Percentiles rank a stretch among this genome's conserved stretches.
Conservation (phyloP, 441 rosid species). For the Monsonia emarginata region DNA sequence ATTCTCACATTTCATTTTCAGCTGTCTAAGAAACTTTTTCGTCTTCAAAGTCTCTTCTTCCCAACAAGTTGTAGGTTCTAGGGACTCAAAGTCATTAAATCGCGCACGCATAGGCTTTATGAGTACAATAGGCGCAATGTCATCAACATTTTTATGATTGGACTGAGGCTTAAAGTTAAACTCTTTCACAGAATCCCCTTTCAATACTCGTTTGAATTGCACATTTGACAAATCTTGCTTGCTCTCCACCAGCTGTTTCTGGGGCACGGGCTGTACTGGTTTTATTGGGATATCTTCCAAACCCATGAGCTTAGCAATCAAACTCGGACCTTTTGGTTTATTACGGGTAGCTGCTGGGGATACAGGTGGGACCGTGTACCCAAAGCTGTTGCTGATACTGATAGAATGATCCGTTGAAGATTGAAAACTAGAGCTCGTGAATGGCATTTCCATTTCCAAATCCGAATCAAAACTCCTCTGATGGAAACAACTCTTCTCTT, state of each 20-base stretch:
- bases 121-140: slow-evolving; percentile 48
- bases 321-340: slow-evolving; percentile 34
- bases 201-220: slow-evolving; percentile 36
- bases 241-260: no score
- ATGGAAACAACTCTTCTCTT: slow-evolving; percentile 20
- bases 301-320: slow-evolving; percentile 94
- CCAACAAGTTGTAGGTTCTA: slow-evolving; percentile 12
- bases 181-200: slow-evolving; percentile 27
- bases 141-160: slow-evolving; percentile 20
- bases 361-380: slow-evolving; percentile 28
- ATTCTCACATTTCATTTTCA: slow-evolving; percentile 28
- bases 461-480: slow-evolving; percentile 27
- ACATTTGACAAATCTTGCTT: slow-evolving; percentile 18
- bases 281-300: slow-evolving; percentile 49
- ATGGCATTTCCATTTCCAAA: slow-evolving; percentile 34
- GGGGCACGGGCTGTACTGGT: no score
- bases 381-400: slow-evolving; percentile 17
- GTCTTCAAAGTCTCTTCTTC: slow-evolving; percentile 21
- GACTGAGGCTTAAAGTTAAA: slow-evolving; percentile 17
- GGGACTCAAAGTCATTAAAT: slow-evolving; percentile 18
- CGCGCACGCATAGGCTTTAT: slow-evolving; percentile 42
- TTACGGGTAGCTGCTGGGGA: slow-evolving; percentile 26
- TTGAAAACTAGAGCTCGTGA: slow-evolving; percentile 64
- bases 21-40: slow-evolving; percentile 22
- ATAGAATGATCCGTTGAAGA: slow-evolving; percentile 29